Base-by-base conservation (phyloP, 352 stramenopile species). In the Peronospora destructor region DNA sequence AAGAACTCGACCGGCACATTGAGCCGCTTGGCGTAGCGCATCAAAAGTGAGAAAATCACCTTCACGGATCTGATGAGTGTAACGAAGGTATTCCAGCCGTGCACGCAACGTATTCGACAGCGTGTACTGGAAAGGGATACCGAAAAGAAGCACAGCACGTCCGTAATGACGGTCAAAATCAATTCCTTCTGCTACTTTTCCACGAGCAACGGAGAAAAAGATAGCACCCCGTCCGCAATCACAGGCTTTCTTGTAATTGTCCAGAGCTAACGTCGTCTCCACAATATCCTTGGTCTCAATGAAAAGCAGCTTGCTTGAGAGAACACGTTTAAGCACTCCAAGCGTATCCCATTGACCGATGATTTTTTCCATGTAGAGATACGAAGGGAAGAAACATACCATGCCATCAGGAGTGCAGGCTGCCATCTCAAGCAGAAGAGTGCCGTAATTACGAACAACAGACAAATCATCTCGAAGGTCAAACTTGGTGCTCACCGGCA, bases 201-300 rank as follows among this genome's bases (percentile, higher is more conserved):
- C 97, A 45, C 97, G 79, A 19, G 96, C 96, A 39, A 99, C 92
- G 1, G 95, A 99, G 42, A 99, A 85, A 73, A 99, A 99, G 13
- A 99, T 85, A 6, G 95, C 97, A 8, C 97, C 97, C 17, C 96
- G 85, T 23, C 97, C 97, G 44, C 80, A 90, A 29, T 92, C 81
- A 61, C 96, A 99, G 0, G 97, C 96, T 47, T 96, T 91, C 55
- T 97, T 95, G 80, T 97, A 99, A 64, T 99, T 99, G 56, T 99
- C 92, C 16, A 99, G 73, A 11, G 97, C 96, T 26, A 99, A 66
- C 11, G 96, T 99, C 16, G 96, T 99, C 72, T 99, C 96, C 19
- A 99, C 94, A 44, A 99, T 96, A 71, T 99, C 96, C 51, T 98
- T 99, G 7, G 96, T 99, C 74, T 99, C 97, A 36, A 99, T 98